Evolutionary conservation across 352 stramenopile genomes (phyloP).

Genomic region (Phytophthora cryptogea): DNA sequence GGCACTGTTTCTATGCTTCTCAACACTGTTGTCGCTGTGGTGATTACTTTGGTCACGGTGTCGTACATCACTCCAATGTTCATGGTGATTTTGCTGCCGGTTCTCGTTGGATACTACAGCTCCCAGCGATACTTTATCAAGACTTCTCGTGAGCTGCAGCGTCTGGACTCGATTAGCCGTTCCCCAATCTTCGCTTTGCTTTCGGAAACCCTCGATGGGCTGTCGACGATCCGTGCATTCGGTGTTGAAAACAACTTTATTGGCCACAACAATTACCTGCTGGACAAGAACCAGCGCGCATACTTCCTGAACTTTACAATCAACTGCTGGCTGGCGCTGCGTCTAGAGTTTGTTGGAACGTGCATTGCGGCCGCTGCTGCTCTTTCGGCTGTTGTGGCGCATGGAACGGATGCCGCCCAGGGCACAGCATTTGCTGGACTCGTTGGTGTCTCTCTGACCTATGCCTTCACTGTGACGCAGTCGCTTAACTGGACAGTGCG

Average conservation of each 20-base stretch:
- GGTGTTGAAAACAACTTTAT: slow-evolving; percentile 49
- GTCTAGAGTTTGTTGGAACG: slow-evolving; percentile 65
- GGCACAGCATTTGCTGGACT: slow-evolving; percentile 48
- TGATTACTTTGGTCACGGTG: slow-evolving; percentile 51
- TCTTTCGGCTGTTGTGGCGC: slow-evolving; percentile 47
- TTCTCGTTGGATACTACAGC: slow-evolving; percentile 52
- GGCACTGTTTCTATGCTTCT: slow-evolving; percentile 48
- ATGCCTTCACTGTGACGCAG: slow-evolving; percentile 73
- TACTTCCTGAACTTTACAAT: slow-evolving; percentile 72
- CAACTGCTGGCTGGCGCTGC: slow-evolving; percentile 73
- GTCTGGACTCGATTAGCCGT: slow-evolving; percentile 92
- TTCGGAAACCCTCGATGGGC: slow-evolving; percentile 93
- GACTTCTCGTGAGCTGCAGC: slow-evolving; percentile 92
- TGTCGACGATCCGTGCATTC: slow-evolving; percentile 92
- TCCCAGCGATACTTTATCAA: slow-evolving; percentile 93
- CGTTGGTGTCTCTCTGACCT: slow-evolving; percentile 65
- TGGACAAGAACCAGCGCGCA: slow-evolving; percentile 67
- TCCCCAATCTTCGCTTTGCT: slow-evolving; percentile 95
- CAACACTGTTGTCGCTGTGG: slow-evolving; percentile 54
- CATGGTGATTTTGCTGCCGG: slow-evolving; percentile 66
- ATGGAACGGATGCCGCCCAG: slow-evolving; percentile 33
- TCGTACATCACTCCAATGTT: slow-evolving; percentile 60
- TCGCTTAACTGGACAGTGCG: slow-evolving; percentile 72
- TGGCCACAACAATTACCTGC: slow-evolving; percentile 43
- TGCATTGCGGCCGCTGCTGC: slow-evolving; percentile 52